These are phyloP conservation scores for Evernia prunastri DNA, from an alignment of 495 filamentous ascomycete species.

Conservation along the genomic window DNA sequence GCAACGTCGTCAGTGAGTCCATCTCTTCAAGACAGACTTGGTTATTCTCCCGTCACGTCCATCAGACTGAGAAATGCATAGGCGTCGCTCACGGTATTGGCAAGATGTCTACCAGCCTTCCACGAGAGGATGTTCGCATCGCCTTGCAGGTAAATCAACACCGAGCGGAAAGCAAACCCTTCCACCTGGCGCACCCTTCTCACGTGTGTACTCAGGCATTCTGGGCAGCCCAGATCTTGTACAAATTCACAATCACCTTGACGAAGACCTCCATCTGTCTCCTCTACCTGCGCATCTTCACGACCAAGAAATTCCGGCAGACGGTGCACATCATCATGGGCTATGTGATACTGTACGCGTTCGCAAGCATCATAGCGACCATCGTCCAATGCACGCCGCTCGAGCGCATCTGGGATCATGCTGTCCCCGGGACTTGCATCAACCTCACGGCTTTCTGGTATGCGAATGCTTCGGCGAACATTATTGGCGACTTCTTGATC, in stretches of 20 bases:
- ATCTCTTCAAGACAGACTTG: background rate
- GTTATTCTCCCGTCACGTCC: background rate
- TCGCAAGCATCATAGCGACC: slow-evolving; percentile 39
- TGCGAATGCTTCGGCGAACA: slow-evolving; percentile 42
- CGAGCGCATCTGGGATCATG: slow-evolving; percentile 35
- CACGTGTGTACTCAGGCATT: slow-evolving; percentile 25
- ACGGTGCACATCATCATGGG: slow-evolving; percentile 33
- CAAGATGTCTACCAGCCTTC: slow-evolving; percentile 15
- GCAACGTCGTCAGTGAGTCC: slow-evolving; percentile 19
- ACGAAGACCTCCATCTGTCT: slow-evolving; percentile 35
- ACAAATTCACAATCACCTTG: slow-evolving; percentile 34
- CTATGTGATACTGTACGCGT: slow-evolving; percentile 36
- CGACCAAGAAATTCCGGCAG: slow-evolving; percentile 27
- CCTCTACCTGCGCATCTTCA: slow-evolving; percentile 37
- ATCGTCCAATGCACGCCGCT: slow-evolving; percentile 44
- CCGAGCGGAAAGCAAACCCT: background rate
- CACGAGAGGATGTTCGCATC: slow-evolving; percentile 13
- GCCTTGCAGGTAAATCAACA: slow-evolving; percentile 17
- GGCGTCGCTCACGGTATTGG: slow-evolving; percentile 21
- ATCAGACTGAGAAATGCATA: slow-evolving; percentile 13
- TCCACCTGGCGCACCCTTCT: background rate
- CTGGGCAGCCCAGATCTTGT: slow-evolving; percentile 35
- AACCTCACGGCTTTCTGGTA: slow-evolving; percentile 41
- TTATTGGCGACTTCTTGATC: slow-evolving; percentile 43
- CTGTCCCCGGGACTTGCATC: slow-evolving; percentile 37